These are phyloP conservation scores for Cladorrhinum sp. DNA, from an alignment of 2,329 filamentous ascomycete species.

Conservation along the genomic window DNA sequence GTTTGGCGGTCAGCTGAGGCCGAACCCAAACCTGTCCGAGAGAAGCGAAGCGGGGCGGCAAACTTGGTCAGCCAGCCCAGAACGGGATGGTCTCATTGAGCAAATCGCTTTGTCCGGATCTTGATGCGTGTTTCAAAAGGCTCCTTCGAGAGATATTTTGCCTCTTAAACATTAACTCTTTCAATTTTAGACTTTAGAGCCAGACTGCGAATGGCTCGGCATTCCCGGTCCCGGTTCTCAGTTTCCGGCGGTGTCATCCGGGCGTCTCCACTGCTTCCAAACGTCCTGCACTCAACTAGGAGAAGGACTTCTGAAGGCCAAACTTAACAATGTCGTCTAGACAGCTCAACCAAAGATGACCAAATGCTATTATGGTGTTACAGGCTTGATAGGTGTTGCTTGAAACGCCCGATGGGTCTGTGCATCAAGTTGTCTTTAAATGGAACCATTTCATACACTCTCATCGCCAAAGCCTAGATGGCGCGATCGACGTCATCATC, in stretches of 20 bases:
- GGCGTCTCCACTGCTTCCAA: slow-evolving; percentile 2
- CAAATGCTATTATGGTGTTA: too few species aligned
- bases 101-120: neutral
- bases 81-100: neutral
- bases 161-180: neutral
- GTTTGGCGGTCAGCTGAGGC: slow-evolving; percentile 1
- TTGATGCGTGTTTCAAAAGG: neutral
- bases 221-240: neutral
- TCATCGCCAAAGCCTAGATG: neutral
- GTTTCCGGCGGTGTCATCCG: neutral
- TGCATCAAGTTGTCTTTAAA: neutral
- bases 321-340: neutral
- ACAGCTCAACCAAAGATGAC: too few species aligned
- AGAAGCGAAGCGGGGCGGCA: neutral
- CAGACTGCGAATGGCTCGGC: neutral
- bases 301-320: neutral
- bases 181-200: neutral
- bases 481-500: neutral
- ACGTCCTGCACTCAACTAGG: neutral
- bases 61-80: neutral
- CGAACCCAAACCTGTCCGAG: neutral
- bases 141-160: neutral
- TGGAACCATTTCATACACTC: neutral
- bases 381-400: neutral
- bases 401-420: neutral